Conservation (phyloP, 306 rosid species). For the Mimosa pudica region DNA sequence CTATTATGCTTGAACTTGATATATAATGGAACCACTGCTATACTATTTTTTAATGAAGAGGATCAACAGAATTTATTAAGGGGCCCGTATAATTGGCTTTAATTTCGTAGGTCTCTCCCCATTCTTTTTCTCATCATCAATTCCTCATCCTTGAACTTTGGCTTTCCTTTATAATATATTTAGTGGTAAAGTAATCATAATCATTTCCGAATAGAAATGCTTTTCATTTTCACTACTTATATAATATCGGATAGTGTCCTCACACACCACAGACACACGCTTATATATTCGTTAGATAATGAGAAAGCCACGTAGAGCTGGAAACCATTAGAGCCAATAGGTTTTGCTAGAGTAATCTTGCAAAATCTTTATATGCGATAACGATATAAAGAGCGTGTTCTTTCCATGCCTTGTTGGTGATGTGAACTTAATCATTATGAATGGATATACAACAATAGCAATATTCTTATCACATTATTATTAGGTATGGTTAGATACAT, state of each 20-base stretch:
- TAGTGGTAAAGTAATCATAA: conserved; percentile 38
- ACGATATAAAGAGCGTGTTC: background rate
- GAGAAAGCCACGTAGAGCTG: background rate
- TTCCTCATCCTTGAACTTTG: conserved; percentile 53
- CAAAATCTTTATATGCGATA: conserved; percentile 7
- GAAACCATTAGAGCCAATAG: conserved; percentile 20
- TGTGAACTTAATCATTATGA: background rate
- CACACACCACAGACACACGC: background rate
- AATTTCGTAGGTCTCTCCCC: conserved; percentile 23
- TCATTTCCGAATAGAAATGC: conserved; percentile 46
- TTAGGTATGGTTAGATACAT: no score
- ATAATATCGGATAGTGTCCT: conserved; percentile 39
- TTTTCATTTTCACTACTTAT: conserved; percentile 36
- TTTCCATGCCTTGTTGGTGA: background rate
- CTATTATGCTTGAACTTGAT: conserved; percentile 23
- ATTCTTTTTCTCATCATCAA: conserved; percentile 35
- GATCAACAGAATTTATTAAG: background rate
- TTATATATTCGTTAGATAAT: conserved; percentile 16
- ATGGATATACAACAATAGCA: no score
- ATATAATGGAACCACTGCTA: conserved; percentile 40
- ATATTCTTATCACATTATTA: no score
- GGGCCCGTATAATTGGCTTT: conserved; percentile 19
- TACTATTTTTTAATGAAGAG: conserved; percentile 29
- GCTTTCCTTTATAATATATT: conserved; percentile 50
- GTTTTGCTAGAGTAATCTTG: conserved; percentile 18